Evolutionary conservation across 805 yeast genomes (phyloP).

Genomic region (Saturnispora halmiae): DNA sequence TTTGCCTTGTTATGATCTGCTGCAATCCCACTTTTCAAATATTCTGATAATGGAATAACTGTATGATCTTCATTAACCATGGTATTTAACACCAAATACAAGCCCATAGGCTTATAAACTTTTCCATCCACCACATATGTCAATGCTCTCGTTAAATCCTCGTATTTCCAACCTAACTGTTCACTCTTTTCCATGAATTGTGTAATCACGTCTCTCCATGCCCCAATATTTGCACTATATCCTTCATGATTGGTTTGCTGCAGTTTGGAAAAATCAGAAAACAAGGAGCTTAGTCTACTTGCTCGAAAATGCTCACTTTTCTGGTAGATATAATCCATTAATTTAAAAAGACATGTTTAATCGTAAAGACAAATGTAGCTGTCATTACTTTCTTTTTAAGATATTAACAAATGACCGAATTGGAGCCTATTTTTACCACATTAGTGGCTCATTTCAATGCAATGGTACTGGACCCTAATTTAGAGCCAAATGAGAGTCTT

Average conservation of each 20-base stretch:
- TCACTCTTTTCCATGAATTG: slow-evolving; percentile 23
- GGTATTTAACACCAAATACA: slow-evolving; percentile 20
- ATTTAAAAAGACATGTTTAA: neutral
- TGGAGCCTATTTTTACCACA: slow-evolving; percentile 18
- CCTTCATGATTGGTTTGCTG: slow-evolving; percentile 39
- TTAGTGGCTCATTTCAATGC: slow-evolving; percentile 16
- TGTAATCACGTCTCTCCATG: slow-evolving; percentile 35
- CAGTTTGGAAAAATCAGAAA: slow-evolving; percentile 38
- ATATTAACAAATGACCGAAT: slow-evolving; percentile 2
- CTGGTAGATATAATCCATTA: slow-evolving; percentile 4
- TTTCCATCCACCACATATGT: slow-evolving; percentile 9
- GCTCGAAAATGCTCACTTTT: slow-evolving; percentile 9
- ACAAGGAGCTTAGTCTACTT: slow-evolving; percentile 38
- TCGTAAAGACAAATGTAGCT: neutral
- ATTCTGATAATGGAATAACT: slow-evolving; percentile 19
- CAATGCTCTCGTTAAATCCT: slow-evolving; percentile 13
- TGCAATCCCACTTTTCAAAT: slow-evolving; percentile 6
- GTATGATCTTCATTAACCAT: slow-evolving; percentile 19
- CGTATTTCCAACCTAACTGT: slow-evolving; percentile 19
- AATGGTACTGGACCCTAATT: slow-evolving; percentile 5
- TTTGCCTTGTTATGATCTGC: neutral
- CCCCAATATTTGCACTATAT: slow-evolving; percentile 37
- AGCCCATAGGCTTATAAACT: slow-evolving; percentile 20
- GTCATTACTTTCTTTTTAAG: neutral
- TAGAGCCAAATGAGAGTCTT: slow-evolving; percentile 14